Conservation (phyloP, 2,329 filamentous ascomycete species). For the Alternaria hordeiaustralica region DNA sequence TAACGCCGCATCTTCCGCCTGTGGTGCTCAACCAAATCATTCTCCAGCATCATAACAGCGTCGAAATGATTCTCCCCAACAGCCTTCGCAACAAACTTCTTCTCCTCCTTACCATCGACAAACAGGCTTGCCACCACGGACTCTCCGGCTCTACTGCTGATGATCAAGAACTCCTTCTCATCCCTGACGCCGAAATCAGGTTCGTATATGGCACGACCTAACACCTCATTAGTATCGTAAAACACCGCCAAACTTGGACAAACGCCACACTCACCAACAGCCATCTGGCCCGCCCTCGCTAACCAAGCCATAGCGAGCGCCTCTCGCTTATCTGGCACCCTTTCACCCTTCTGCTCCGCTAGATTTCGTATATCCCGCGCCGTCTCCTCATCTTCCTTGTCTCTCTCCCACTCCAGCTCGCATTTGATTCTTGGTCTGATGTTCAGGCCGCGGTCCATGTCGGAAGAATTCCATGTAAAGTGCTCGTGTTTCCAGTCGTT, state of each 20-base stretch:
- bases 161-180: neutral
- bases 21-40: neutral
- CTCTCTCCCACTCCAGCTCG: neutral
- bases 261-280: neutral
- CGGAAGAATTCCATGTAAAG: neutral
- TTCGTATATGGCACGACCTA: neutral
- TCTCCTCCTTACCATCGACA: neutral
- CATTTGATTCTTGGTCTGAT: neutral
- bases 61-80: neutral
- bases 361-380: neutral
- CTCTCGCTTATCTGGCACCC: neutral
- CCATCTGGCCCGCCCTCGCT: neutral
- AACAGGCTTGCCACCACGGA: neutral
- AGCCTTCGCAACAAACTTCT: neutral
- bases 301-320: neutral
- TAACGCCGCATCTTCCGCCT: neutral
- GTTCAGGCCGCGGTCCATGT: neutral
- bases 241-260: neutral
- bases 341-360: neutral
- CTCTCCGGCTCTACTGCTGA: neutral
- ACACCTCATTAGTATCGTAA: neutral
- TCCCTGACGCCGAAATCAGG: neutral
- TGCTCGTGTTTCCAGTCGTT: neutral
- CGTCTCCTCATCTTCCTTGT: neutral
- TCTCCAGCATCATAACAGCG: neutral